Evolutionary conservation across 2,329 filamentous ascomycete genomes (phyloP), one percentile per base, ranked within the genome.

Genomic region (Phialocephala sp.): DNA sequence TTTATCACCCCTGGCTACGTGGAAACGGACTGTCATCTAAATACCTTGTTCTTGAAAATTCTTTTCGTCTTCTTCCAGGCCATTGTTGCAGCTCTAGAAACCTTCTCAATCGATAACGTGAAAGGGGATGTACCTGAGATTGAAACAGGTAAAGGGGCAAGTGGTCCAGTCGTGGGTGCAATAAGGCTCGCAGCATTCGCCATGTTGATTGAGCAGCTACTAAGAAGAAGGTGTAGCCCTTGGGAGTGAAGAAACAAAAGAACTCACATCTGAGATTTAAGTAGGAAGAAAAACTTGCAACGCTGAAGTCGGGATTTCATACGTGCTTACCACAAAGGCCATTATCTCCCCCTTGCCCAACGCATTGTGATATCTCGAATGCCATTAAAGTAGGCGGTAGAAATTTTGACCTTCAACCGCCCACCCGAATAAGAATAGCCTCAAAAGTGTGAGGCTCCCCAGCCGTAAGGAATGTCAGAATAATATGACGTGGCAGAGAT

Each of bases 21-120:
- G 47, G 47, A 52, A 18, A 50, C 22, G 43, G 24, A 11, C 35
- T n/a, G 47, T 52, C 8, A 24, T n/a, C 41, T 32, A 20, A 15
- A 54, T 54, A 66, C 59, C 54, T 66, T 62, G 22, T 47, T 27
- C 36, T 66, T 66, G 41, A 45, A 62, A 62, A 52, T 24, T 62
- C 63, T 52, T n/a, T 57, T 62, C 8, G 47, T 20, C 43, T 45
- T 41, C 20, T 66, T 66, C 39, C 41, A 32, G n/a, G 41, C 32
- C 12, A 62, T 50, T 27, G 52, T 66, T 20, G 18, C 15, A 15
- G 32, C 11, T 41, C 63, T 45, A 22, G 39, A 54, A 37, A 62
- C 8, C 36, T 57, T 59, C 45, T 65, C 58, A 22, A 39, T 11
- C 37, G 56, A 27, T 52, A 52, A 14, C 20, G 47, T 52, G n/a